Conservation (phyloP, 2,329 filamentous ascomycete species). For the Thielaviopsis ethacetica region DNA sequence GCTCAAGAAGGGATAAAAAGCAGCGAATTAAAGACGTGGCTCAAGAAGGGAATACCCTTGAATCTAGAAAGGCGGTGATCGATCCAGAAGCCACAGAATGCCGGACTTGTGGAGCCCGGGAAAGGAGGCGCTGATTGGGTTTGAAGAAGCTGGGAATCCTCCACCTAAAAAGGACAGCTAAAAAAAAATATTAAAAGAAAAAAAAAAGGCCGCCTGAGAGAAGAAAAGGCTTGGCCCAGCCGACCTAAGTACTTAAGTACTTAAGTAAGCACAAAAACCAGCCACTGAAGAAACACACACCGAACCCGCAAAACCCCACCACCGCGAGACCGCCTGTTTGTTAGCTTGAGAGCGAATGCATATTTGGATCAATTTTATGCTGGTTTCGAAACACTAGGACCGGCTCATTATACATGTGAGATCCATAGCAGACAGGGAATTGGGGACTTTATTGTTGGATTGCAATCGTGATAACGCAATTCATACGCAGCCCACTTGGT, state of each 20-base stretch:
- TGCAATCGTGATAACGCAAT: too few relatives aligned
- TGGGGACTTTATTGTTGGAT: too few relatives aligned
- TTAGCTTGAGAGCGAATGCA: background rate
- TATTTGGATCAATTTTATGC: background rate
- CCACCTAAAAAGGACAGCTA: background rate
- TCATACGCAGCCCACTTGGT: too few relatives aligned
- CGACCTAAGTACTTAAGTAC: too few relatives aligned
- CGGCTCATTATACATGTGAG: too few relatives aligned
- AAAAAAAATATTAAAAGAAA: slow-evolving; percentile 13
- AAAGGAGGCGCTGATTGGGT: background rate
- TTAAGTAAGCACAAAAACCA: background rate
- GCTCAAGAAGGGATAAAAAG: too few relatives aligned
- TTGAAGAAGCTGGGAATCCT: background rate
- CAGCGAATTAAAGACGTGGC: background rate
- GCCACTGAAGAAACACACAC: background rate
- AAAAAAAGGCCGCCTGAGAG: background rate
- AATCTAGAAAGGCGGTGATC: background rate
- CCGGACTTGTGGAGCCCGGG: background rate
- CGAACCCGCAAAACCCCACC: too few relatives aligned
- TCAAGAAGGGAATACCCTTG: background rate
- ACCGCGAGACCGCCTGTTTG: background rate
- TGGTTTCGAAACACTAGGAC: background rate
- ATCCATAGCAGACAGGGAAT: too few relatives aligned
- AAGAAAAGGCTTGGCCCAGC: background rate
- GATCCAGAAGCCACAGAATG: background rate